phyloP scores from a whole-genome alignment of 805 yeast genomes.

The Lipomyces japonicus region DNA sequence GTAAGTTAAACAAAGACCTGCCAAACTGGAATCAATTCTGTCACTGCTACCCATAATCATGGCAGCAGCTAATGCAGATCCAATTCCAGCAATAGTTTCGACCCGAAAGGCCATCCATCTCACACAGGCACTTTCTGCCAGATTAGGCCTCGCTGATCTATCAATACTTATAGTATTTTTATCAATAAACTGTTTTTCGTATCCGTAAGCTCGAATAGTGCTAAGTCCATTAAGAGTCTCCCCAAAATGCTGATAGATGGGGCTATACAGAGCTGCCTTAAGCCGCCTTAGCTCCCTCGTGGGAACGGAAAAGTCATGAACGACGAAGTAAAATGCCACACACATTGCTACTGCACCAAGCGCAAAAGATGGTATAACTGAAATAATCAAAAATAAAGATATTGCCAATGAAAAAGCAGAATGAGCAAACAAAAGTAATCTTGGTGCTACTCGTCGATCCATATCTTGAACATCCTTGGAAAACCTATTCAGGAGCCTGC shows the following conservation, averaged over 20 bases:
- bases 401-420: constrained; percentile 64
- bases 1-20: constrained; percentile 88
- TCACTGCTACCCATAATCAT: constrained; percentile 33
- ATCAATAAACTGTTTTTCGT: constrained; percentile 74
- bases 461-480: constrained; percentile 91
- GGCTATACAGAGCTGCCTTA: constrained; percentile 85
- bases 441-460: constrained; percentile 85
- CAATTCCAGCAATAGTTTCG: constrained; percentile 76
- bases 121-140: constrained; percentile 88
- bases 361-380: constrained; percentile 78
- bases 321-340: constrained; percentile 50
- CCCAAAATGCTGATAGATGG: constrained; percentile 92
- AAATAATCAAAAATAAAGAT: constrained; percentile 64
- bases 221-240: constrained; percentile 90
- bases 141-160: constrained; percentile 81
- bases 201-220: constrained; percentile 93
- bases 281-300: constrained; percentile 88
- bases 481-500: constrained; percentile 93
- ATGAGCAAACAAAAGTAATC: constrained; percentile 64
- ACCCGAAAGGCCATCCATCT: constrained; percentile 88
- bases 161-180: constrained; percentile 78
- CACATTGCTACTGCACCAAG: constrained; percentile 66
- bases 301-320: constrained; percentile 71
- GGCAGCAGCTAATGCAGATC: constrained; percentile 69
- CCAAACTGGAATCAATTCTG: constrained; percentile 79